Evolutionary conservation across 1,284 basidiomycete genomes (phyloP), one percentile per base, ranked within the genome.

Genomic region (Leccinum fallax): DNA sequence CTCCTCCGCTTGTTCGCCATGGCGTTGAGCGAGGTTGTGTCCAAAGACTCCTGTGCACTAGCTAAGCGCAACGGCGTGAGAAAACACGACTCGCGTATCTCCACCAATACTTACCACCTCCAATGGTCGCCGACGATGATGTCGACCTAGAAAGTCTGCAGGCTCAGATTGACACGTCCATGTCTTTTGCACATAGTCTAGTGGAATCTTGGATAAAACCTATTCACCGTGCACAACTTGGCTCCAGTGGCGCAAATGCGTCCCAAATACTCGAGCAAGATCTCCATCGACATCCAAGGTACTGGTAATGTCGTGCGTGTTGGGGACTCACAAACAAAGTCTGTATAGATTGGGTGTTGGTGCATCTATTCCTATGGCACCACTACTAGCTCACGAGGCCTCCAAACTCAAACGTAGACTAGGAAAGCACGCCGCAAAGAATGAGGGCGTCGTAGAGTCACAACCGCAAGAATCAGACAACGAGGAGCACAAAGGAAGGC

Each of bases 141-240:
- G 78, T 90, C 59, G 86, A 90, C 70, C 67, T 80, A 48, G 87
- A 90, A 67, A 77, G 82, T 40, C 78, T 92, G 38, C 90, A 92
- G 71, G 89, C 89, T 30, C 86, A 89, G 73, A 85, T 92, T 61
- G 88, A 92, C 74, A 78, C 90, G 69, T 85, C 90, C n/a, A 83
- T 92, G 83, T 85, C 90, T 4, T 85, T 88, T 72, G 85, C 86
- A 1, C 83, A 90, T 65, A 81, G 84, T 69, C 78, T 92, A 64
- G 84, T 90, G 40, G 80, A 87, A 15, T 88, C 89, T 58, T 92
- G 90, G 90, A 79, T 92, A 66, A 83, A 85, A 67, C 80, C 87
- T 21, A 71, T 77, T 58, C 72, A 74, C 40, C 75, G 75, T 40
- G 65, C 74, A 40, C 66, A 65, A 60, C 71, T 62, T 66, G 66